A percentile compares a stretch with the other conserved stretches of the same genome.
Evolutionary conservation across 2,329 filamentous ascomycete species (phyloP).

Genomic region (Herpotrichia juniperi): DNA sequence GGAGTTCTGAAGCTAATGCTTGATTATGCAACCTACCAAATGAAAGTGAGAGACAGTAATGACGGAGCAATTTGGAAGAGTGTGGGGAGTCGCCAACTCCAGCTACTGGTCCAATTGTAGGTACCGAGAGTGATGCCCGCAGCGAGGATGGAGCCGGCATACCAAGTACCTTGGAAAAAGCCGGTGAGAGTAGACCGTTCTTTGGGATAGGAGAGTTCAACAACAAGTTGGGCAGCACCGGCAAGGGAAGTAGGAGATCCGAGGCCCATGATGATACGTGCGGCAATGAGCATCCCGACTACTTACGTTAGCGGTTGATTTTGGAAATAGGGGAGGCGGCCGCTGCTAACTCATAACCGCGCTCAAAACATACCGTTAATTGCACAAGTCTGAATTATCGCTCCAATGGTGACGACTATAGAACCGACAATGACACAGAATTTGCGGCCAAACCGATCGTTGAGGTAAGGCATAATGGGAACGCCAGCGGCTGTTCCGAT

Average conservation of each 20-base stretch:
- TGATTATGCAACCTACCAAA: no score
- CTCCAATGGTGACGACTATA: slow-evolving; percentile 50
- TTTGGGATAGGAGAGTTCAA: slow-evolving; percentile 51
- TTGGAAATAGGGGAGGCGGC: not conserved
- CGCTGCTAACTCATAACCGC: no score
- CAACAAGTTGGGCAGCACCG: slow-evolving; percentile 44
- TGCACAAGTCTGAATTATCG: slow-evolving; percentile 25
- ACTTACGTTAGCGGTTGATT: not conserved
- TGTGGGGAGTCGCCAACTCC: slow-evolving; percentile 60
- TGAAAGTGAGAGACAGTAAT: slow-evolving; percentile 49
- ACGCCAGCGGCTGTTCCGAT: slow-evolving; percentile 44
- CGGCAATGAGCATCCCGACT: slow-evolving; percentile 34
- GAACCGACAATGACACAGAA: slow-evolving; percentile 46
- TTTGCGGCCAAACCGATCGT: slow-evolving; percentile 49
- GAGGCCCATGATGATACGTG: slow-evolving; percentile 32
- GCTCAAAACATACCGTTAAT: slow-evolving; percentile 13
- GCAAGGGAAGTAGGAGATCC: slow-evolving; percentile 32
- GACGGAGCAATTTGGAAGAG: slow-evolving; percentile 56
- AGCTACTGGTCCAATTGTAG: slow-evolving; percentile 47
- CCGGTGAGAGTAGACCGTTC: slow-evolving; percentile 35
- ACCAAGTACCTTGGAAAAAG: slow-evolving; percentile 54
- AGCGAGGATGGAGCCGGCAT: slow-evolving; percentile 60
- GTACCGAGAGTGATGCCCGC: slow-evolving; percentile 53
- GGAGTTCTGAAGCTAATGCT: no score
- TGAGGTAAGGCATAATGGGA: slow-evolving; percentile 35